Evolutionary conservation across 352 stramenopile species (phyloP).

Genomic region (Poterioochromonas sp.): DNA sequence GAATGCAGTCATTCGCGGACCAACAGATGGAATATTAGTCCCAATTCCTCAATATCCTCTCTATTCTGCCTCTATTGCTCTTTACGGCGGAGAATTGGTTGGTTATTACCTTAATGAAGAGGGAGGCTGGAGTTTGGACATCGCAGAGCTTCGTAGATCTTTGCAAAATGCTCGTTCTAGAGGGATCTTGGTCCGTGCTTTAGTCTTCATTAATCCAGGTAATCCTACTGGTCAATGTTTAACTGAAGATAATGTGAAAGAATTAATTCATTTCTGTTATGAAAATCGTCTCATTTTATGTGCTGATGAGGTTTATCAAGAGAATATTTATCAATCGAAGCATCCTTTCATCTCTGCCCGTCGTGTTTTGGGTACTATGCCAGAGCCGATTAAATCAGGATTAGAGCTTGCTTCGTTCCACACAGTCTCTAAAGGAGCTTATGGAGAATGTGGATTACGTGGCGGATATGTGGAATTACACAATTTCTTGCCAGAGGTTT

Average conservation of each 20-base stretch:
- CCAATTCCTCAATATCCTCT: conserved; percentile 98
- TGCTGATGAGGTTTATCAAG: conserved; percentile 98
- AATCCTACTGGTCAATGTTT: conserved; percentile 85
- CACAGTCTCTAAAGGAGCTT: conserved; percentile 95
- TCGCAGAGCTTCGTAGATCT: conserved; percentile 73
- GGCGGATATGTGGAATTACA: conserved; percentile 90
- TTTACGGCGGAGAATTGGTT: conserved; percentile 83
- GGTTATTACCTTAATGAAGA: conserved; percentile 93
- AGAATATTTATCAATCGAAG: conserved; percentile 91
- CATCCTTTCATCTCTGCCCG: conserved; percentile 74
- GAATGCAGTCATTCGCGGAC: conserved; percentile 67
- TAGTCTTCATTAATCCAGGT: conserved; percentile 98
- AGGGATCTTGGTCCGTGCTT: conserved; percentile 78
- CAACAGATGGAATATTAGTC: conserved; percentile 75
- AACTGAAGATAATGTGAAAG: conserved; percentile 68
- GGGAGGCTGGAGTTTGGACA: conserved; percentile 73
- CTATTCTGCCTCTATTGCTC: conserved; percentile 90
- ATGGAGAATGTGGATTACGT: conserved; percentile 91
- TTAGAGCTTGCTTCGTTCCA: conserved; percentile 93
- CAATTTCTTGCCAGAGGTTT: conserved; percentile 68
- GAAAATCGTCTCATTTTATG: conserved; percentile 87
- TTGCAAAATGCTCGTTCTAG: conserved; percentile 70
- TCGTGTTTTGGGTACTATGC: conserved; percentile 43
- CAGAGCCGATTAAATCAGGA: conserved; percentile 34
- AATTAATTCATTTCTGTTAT: conserved; percentile 80